phyloP scores from a whole-genome alignment of 495 filamentous ascomycete genomes.

The Staphylotrichum tortipilum region DNA sequence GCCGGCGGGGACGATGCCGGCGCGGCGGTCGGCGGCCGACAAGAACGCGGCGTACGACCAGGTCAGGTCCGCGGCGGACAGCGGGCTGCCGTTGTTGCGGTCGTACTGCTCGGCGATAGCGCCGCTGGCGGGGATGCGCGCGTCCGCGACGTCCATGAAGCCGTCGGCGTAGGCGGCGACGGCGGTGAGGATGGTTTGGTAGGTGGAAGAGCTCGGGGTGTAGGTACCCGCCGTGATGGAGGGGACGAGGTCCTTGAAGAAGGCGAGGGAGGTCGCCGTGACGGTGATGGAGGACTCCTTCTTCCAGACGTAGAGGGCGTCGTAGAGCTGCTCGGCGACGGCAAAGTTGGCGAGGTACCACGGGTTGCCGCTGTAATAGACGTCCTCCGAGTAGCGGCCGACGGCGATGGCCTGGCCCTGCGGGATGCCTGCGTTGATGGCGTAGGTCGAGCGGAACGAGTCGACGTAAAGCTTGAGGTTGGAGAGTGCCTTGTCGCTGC shows the following conservation, averaged over 20 bases:
- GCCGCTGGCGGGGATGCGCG: constrained; percentile 44
- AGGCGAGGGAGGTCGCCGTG: constrained; percentile 44
- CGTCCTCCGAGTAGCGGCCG: constrained; percentile 61
- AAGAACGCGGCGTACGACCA: constrained; percentile 64
- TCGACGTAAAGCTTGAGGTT: constrained; percentile 59
- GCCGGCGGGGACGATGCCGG: constrained; percentile 43
- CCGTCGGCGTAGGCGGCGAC: constrained; percentile 57
- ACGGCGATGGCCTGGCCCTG: constrained; percentile 50
- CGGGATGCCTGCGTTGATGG: constrained; percentile 45
- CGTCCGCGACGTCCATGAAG: constrained; percentile 46
- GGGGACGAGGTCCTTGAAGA: constrained; percentile 49
- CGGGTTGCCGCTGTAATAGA: constrained; percentile 58
- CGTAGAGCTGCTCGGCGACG: constrained; percentile 59
- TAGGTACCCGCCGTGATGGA: constrained; percentile 45
- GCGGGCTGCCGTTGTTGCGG: constrained; percentile 39
- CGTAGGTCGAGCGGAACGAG: constrained; percentile 53
- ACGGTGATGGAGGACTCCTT: constrained; percentile 43
- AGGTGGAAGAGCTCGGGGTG: constrained; percentile 35
- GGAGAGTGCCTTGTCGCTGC: constrained; percentile 51
- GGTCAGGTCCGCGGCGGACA: constrained; percentile 55
- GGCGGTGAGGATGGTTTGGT: constrained; percentile 42
- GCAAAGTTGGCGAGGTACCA: constrained; percentile 60
- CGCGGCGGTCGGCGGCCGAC: constrained; percentile 44
- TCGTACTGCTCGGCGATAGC: constrained; percentile 54
- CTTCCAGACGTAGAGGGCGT: constrained; percentile 54